Evolutionary conservation across 2,329 filamentous ascomycete genomes (phyloP).

Genomic region (Penicillium sp.): DNA sequence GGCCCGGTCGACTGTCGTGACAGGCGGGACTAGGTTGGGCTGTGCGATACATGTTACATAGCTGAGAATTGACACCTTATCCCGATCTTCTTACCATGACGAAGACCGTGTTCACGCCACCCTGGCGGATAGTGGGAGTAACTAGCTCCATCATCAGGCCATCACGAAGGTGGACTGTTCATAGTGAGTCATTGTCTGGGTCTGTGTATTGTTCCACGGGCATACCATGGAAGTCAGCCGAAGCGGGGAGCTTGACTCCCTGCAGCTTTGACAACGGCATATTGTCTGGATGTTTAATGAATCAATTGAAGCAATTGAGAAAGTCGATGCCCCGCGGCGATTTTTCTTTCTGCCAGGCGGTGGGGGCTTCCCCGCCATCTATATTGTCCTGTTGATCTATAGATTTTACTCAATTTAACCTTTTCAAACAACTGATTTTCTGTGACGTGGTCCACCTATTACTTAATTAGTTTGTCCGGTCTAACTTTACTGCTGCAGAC

Average conservation of each 20-base stretch:
- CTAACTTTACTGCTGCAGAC: background rate
- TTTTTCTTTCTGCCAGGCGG: slow-evolving; percentile 28
- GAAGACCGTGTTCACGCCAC: slow-evolving; percentile 61
- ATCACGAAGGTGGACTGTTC: slow-evolving; percentile 61
- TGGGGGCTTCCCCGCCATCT: slow-evolving; percentile 11
- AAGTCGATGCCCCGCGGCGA: slow-evolving; percentile 23
- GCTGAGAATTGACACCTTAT: slow-evolving; percentile 30
- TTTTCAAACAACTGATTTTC: no score
- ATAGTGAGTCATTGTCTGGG: slow-evolving; percentile 6
- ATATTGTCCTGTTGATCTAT: background rate
- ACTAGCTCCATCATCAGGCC: slow-evolving; percentile 58
- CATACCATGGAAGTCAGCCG: slow-evolving; percentile 59
- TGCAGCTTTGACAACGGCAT: slow-evolving; percentile 35
- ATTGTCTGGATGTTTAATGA: slow-evolving; percentile 5
- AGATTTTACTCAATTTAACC: no score
- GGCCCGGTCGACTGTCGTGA: slow-evolving; percentile 58
- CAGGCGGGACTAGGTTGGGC: slow-evolving; percentile 62
- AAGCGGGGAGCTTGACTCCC: slow-evolving; percentile 52
- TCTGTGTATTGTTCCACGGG: background rate
- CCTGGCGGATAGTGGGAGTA: slow-evolving; percentile 51
- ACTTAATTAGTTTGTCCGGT: background rate
- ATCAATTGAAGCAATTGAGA: slow-evolving; percentile 4
- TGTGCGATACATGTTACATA: slow-evolving; percentile 23
- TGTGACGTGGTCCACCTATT: no score
- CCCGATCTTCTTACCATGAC: slow-evolving; percentile 43